A percentile compares a stretch with the other conserved stretches of the same genome.
These are phyloP conservation scores for Phytophthora pinifolia DNA, from an alignment of 352 stramenopile genomes.

Conservation along the genomic window DNA sequence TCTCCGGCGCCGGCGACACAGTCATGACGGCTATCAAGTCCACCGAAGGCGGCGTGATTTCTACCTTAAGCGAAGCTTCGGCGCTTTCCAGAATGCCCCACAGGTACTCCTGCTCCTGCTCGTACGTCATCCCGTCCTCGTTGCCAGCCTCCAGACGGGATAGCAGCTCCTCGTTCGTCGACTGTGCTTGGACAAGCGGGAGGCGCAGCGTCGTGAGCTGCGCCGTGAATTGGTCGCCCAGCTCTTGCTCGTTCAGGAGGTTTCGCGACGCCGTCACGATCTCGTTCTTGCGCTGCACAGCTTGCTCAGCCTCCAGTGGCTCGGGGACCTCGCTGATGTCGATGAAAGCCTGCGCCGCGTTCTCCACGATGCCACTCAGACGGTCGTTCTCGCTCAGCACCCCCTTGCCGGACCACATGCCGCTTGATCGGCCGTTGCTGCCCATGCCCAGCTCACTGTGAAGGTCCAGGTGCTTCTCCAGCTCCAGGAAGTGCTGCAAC, in stretches of 20 bases:
- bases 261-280: conserved; percentile 57
- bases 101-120: conserved; percentile 62
- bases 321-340: conserved; percentile 83
- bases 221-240: conserved; percentile 52
- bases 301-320: conserved; percentile 75
- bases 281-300: conserved; percentile 75
- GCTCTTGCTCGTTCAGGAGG: conserved; percentile 52
- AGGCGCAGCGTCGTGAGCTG: conserved; percentile 49
- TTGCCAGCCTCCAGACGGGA: conserved; percentile 48
- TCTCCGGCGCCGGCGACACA: conserved; percentile 33
- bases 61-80: conserved; percentile 50
- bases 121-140: conserved; percentile 46
- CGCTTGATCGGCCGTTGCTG: conserved; percentile 54
- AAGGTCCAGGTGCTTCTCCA: conserved; percentile 80
- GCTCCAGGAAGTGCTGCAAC: conserved; percentile 76
- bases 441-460: conserved; percentile 47
- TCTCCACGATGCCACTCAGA: conserved; percentile 77
- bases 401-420: conserved; percentile 49
- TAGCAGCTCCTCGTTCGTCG: conserved; percentile 48
- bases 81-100: conserved; percentile 39
- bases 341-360: conserved; percentile 74
- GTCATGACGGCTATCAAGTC: conserved; percentile 71
- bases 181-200: conserved; percentile 25
- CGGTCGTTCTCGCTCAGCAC: conserved; percentile 76
- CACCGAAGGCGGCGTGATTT: conserved; percentile 52